A percentile compares a stretch with the other conserved stretches of the same genome.
phyloP scores from a whole-genome alignment of 1,284 basidiomycete genomes.

The Marasmius tenuissimus region DNA sequence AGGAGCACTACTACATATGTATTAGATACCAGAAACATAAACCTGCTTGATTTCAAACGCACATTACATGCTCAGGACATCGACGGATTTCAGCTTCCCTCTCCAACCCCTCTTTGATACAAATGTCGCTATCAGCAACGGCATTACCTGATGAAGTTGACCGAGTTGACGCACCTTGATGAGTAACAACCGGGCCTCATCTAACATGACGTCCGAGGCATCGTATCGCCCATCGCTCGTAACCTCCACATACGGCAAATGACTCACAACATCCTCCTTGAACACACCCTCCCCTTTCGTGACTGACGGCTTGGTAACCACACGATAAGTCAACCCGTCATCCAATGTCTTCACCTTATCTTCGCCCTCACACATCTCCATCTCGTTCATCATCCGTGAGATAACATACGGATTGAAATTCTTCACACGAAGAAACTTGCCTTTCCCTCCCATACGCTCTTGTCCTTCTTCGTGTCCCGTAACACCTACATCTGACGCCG shows the following conservation, averaged over 20 bases:
- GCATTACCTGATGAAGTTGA: not conserved
- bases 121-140: not conserved
- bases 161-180: slow-evolving; percentile 35
- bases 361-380: slow-evolving; percentile 4
- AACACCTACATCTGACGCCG: not conserved
- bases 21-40: not conserved
- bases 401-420: slow-evolving; percentile 50
- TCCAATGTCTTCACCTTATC: not conserved
- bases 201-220: slow-evolving; percentile 56
- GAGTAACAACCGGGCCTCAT: slow-evolving; percentile 46
- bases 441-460: slow-evolving; percentile 13
- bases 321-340: slow-evolving; percentile 27
- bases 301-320: slow-evolving; percentile 39
- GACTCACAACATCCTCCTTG: slow-evolving; percentile 40
- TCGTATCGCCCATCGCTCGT: slow-evolving; percentile 42
- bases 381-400: slow-evolving; percentile 20
- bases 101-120: slow-evolving; percentile 5
- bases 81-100: slow-evolving; percentile 6
- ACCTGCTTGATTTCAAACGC: not conserved
- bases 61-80: slow-evolving; percentile 8
- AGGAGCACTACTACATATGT: not conserved
- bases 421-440: slow-evolving; percentile 39
- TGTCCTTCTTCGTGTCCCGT: slow-evolving; percentile 5
- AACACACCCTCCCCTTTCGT: slow-evolving; percentile 42
- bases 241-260: slow-evolving; percentile 48